Base-by-base conservation (phyloP, 257 asterid species). In the Ocimum tenuiflorum region DNA sequence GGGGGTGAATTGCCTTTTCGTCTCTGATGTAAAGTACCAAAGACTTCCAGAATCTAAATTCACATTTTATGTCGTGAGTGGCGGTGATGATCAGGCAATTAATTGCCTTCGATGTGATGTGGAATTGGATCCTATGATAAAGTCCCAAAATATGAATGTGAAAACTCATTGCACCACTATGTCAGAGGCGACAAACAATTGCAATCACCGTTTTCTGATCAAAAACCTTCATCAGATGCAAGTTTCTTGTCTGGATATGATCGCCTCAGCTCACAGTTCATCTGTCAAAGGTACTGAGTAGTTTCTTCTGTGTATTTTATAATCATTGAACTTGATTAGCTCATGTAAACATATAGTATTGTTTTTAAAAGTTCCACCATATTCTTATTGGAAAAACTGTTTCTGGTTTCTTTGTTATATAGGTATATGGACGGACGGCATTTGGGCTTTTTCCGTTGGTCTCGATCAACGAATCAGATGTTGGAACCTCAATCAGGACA, bases 31-130 rank as follows among this genome's bases (percentile, higher is more conserved):
- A 24, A 54, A 73, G 72, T 79, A 77, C 60, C 60, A 54, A n/a
- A 65, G 66, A 5, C 72, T 63, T 69, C 53, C 85, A 7, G 85
- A 69, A 63, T 66, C 76, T 27, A 48, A 54, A 62, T 75, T 73
- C 71, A 76, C 78, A 14, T 80, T 80, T 78, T 83, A 59, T 76
- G 73, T 88, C 52, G 66, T 94, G 69, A 89, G 95, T 70, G 99
- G 99, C 47, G 99, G 99, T 11, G 99, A 92, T 68, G 99, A 92
- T 83, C 99, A 89, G 81, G 85, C 94, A 14, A 81, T 94, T 67
- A 85, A 68, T 73, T 84, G 86, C 76, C 73, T 87, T 68, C 75
- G 81, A 81, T 80, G 84, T 66, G 85, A 78, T 78, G 52, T 89
- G 74, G 72, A 80, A 54, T 11, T 68, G 43, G 64, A 73, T 65